Base-by-base conservation (phyloP, 2,329 filamentous ascomycete species). In the Cordyceps farinosa region DNA sequence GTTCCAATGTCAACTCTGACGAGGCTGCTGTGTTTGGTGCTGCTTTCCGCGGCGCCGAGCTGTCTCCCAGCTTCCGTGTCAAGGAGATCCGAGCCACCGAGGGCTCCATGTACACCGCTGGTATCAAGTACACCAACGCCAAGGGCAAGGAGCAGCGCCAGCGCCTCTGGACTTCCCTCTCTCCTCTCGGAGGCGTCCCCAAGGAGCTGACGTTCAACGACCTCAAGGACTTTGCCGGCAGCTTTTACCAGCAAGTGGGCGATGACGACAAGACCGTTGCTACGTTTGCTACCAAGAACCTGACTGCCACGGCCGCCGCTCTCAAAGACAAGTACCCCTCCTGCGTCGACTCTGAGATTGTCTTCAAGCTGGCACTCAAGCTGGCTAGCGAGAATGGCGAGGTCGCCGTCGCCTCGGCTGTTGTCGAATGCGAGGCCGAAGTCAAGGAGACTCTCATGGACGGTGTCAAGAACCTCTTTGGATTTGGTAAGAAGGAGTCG, bases 11-110 rank as follows among this genome's bases (percentile, higher is more conserved):
- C 73, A 99, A 99, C 78, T 90, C 94, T 11, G 95, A 99, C 71
- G 95, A 99, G 78, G 90, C 95, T 30, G 95, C 95, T 57, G 95
- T 96, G 10, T 96, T 98, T 75, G 95, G 95, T 70, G 94, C 95
- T 62, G 93, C 90, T 34, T 98, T 99, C 83, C 91, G 93, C 73
- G 95, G 91, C 57, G 95, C 95, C 59, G 87, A 91, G 69, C 83
- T 99, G 64, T 97, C 92, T 77, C 92, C 94, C 47, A 94, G 90
- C 74, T 99, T 99, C 87, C 89, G 92, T 66, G 95, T 99, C 73
- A 99, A 98, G 83, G 95, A 98, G 73, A 99, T 99, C 68, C 85
- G 90, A 64, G 86, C 90, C 58, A 84, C 81, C n/a, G 95, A 99
- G 70, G 86, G 84, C 29, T 85, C 90, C 48, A 82, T 83, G 50